A percentile compares a stretch with the other conserved stretches of the same genome.
phyloP scores from a whole-genome alignment of 1,284 basidiomycete species.

The Leccinum laetum region DNA sequence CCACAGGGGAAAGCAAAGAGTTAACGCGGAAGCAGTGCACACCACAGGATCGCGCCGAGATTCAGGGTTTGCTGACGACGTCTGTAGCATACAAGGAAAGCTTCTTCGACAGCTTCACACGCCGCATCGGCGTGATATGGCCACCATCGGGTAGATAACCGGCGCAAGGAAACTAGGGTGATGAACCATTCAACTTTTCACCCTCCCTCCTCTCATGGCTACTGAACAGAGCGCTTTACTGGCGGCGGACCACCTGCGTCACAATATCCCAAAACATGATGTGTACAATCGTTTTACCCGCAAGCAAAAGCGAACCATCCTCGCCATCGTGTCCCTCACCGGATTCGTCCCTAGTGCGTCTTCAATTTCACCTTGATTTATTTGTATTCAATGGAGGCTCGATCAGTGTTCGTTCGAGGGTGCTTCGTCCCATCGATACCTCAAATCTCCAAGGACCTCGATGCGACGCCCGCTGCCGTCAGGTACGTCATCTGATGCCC shows the following conservation, averaged over 20 bases:
- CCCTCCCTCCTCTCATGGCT: not conserved
- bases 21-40: not conserved
- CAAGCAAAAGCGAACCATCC: slow-evolving; percentile 37
- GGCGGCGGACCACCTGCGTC: not conserved
- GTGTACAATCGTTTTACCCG: slow-evolving; percentile 43
- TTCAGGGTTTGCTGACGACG: not conserved
- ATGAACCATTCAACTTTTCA: not conserved
- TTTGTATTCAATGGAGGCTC: not conserved
- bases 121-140: slow-evolving; percentile 17
- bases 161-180: not conserved
- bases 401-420: slow-evolving; percentile 43
- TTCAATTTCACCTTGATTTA: not conserved
- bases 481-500: slow-evolving; percentile 32
- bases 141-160: slow-evolving; percentile 15
- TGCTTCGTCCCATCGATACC: slow-evolving; percentile 51
- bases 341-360: slow-evolving; percentile 26
- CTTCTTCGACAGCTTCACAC: not conserved
- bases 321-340: slow-evolving; percentile 38
- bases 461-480: slow-evolving; percentile 37
- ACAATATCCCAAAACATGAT: slow-evolving; percentile 17
- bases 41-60: not conserved
- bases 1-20: not conserved
- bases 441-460: slow-evolving; percentile 41
- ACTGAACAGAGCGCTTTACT: not conserved
- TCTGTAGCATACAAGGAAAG: not conserved